Evolutionary conservation across 495 filamentous ascomycete species (phyloP).

Genomic region (Letharia lupina): DNA sequence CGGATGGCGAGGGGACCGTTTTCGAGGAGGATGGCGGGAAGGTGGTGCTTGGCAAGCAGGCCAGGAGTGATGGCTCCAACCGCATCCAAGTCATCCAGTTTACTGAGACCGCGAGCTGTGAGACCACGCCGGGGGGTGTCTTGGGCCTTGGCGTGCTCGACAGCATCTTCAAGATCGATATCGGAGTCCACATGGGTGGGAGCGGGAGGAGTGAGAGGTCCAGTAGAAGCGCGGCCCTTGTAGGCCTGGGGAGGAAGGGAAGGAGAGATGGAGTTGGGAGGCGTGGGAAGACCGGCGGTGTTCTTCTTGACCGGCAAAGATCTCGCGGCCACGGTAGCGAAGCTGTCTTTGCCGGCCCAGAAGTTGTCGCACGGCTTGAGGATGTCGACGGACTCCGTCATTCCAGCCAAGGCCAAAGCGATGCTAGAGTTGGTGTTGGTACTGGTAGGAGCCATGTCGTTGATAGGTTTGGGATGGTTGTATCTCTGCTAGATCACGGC

Average conservation of each 20-base stretch:
- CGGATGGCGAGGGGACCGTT: conserved; percentile 91
- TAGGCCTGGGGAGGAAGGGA: conserved; percentile 74
- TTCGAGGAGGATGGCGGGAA: conserved; percentile 80
- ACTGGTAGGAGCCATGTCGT: conserved; percentile 38
- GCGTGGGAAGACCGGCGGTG: conserved; percentile 67
- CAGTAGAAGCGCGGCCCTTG: conserved; percentile 36
- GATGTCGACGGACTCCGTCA: conserved; percentile 62
- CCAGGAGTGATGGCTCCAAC: conserved; percentile 74
- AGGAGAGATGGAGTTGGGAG: conserved; percentile 93
- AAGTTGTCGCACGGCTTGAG: conserved; percentile 46
- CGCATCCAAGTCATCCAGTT: conserved; percentile 53
- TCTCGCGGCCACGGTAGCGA: conserved; percentile 52
- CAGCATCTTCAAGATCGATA: conserved; percentile 70
- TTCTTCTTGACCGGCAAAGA: conserved; percentile 49
- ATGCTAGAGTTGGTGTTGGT: conserved; percentile 47
- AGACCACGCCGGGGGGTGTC: conserved; percentile 33
- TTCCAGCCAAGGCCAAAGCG: conserved; percentile 56
- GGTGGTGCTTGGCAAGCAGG: conserved; percentile 83
- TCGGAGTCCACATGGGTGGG: conserved; percentile 73
- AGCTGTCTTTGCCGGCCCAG: conserved; percentile 49
- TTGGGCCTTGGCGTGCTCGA: conserved; percentile 42
- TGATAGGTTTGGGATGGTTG: conserved; percentile 37
- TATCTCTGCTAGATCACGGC: conserved; percentile 22
- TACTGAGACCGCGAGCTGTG: conserved; percentile 32
- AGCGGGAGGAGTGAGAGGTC: conserved; percentile 44